These are phyloP conservation scores for Penicillium crystallinum DNA, from an alignment of 495 filamentous ascomycete genomes.

Conservation along the genomic window DNA sequence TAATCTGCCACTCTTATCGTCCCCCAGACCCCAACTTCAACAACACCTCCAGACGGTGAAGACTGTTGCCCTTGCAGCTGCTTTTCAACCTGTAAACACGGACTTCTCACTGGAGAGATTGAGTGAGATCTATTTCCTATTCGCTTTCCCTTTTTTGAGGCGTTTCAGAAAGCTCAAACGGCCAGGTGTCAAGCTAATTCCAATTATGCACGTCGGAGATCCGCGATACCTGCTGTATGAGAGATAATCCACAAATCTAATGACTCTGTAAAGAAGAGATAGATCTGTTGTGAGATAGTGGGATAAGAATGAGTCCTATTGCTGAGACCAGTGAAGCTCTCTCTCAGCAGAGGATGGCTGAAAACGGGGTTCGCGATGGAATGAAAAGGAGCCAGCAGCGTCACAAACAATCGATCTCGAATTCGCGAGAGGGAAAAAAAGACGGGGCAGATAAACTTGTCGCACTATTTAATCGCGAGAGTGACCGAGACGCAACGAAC, in stretches of 20 bases:
- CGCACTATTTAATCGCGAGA: background rate
- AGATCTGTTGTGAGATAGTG: background rate
- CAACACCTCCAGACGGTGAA: background rate
- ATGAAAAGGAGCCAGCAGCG: background rate
- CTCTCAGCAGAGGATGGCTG: slow-evolving; percentile 7
- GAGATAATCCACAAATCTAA: background rate
- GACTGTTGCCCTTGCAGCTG: background rate
- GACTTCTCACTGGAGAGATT: too few species aligned
- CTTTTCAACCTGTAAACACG: background rate
- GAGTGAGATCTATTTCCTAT: too few species aligned
- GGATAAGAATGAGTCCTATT: slow-evolving; percentile 6
- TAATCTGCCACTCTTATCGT: slow-evolving; percentile 17
- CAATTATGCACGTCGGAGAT: background rate
- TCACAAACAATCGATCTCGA: background rate
- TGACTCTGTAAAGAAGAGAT: background rate
- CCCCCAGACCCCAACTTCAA: slow-evolving; percentile 9
- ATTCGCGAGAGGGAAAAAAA: background rate
- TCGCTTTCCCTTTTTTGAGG: too few species aligned
- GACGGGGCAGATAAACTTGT: too few species aligned
- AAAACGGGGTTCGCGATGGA: background rate
- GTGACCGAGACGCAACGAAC: background rate
- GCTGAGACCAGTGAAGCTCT: slow-evolving; percentile 4
- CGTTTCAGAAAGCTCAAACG: background rate
- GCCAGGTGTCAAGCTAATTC: background rate
- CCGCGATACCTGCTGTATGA: background rate